A percentile compares a stretch with the other conserved stretches of the same genome.
Conservation (phyloP, 257 asterid species). For the Capsicum pubescens region DNA sequence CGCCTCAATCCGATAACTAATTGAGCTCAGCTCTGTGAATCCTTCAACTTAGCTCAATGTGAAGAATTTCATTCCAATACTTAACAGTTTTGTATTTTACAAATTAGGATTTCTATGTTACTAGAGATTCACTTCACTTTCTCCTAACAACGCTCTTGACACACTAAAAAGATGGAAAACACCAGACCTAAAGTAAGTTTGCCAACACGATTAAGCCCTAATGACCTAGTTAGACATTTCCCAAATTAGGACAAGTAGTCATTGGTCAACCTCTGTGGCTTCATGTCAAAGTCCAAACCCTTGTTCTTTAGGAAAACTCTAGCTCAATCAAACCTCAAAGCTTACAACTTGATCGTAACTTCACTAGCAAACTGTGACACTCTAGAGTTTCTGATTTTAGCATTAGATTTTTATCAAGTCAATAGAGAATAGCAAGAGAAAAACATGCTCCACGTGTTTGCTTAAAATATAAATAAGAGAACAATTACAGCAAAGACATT, state of each 20-base stretch:
- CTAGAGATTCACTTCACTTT: slow-evolving; percentile 17
- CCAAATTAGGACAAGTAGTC: neutral
- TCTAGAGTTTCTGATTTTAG: neutral
- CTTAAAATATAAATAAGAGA: neutral
- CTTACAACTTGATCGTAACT: slow-evolving; percentile 9
- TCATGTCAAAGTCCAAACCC: slow-evolving; percentile 12
- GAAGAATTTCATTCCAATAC: slow-evolving; percentile 19
- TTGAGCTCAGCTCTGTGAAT: slow-evolving; percentile 6
- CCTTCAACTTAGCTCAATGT: neutral
- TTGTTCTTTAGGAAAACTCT: neutral
- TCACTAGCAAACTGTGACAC: neutral
- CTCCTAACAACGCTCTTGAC: neutral
- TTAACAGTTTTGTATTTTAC: neutral
- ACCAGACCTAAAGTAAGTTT: neutral
- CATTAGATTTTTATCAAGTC: neutral
- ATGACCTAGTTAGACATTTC: neutral
- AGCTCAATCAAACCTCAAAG: slow-evolving; percentile 13
- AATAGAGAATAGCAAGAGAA: slow-evolving; percentile 5
- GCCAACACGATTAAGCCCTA: neutral
- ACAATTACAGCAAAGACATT: neutral
- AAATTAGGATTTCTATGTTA: neutral
- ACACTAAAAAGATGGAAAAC: slow-evolving; percentile 18
- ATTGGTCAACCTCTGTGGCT: slow-evolving; percentile 1
- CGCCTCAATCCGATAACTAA: neutral
- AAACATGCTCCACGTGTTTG: neutral